Evolutionary conservation across 2,329 filamentous ascomycete species (phyloP), one percentile per base, ranked within the genome.

Genomic region (Neofusicoccum umdonicola): DNA sequence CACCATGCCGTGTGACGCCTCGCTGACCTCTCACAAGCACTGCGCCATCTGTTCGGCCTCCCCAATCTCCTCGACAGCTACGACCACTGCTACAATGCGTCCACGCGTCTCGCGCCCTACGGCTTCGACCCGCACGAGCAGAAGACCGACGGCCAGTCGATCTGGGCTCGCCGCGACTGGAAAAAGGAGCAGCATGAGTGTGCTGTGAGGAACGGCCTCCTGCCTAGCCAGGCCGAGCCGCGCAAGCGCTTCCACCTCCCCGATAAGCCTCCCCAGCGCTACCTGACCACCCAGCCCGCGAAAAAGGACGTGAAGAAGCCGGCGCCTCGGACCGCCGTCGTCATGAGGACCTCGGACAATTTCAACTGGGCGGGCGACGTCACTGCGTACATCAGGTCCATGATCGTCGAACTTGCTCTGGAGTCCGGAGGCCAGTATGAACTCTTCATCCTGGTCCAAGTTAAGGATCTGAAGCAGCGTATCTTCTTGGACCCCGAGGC

Each of bases 181-280:
- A 88, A 88, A 11, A 77, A 83, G 34, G 79, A 94, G n/a, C 90
- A 94, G 73, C 79, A 86, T 58, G 77, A 84, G 27, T 95, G 91
- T 71, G 74, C 88, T 1, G 76, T 84, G 67, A 83, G 80, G 68
- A 96, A 96, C 76, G 81, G 84, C 64, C 39, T 65, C 11, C 6
- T 52, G 19, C 48, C 61, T 4, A 22, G 27, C 47, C 37, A 19
- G 6, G 17, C 19, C 12, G 13, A 52, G 7, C 22, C 35, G n/a
- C 63, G 47, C 37, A 35, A 41, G 31, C 44, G 35, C 34, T 65
- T 65, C 6, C 63, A 37, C 41, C 45, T 61, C 8, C 63, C 63
- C n/a, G 63, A 52, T 12, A 54, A 31, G 3, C n/a, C 54, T 2
- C 11, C 51, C 6, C 34, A 48, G 8, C 41, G 42, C 15, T 48